Evolutionary conservation across 768 basidiomycete genomes (phyloP).

Genomic region (Boletus fagicola): DNA sequence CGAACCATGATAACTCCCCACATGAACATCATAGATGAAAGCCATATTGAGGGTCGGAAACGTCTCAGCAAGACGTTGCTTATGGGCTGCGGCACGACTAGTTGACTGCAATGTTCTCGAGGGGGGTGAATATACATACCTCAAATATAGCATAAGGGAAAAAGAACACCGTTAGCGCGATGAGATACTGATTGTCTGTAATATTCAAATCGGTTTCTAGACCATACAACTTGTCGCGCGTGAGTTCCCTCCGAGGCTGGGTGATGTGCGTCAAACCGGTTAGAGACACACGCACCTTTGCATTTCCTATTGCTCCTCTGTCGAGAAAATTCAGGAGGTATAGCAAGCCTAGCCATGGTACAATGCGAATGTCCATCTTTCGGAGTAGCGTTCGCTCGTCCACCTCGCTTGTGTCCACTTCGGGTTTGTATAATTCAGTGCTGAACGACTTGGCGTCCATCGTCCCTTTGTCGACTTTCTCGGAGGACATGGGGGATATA

Average conservation of each 20-base stretch:
- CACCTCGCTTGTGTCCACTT: slow-evolving; percentile 51
- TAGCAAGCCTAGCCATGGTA: slow-evolving; percentile 74
- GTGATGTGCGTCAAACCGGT: neutral
- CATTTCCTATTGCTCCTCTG: slow-evolving; percentile 65
- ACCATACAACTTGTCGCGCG: slow-evolving; percentile 50
- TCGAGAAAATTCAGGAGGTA: slow-evolving; percentile 76
- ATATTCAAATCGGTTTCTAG: slow-evolving; percentile 57
- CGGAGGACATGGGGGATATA: slow-evolving; percentile 3
- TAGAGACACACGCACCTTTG: slow-evolving; percentile 47
- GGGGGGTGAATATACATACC: slow-evolving; percentile 35
- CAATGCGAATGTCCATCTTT: slow-evolving; percentile 62
- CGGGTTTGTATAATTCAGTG: slow-evolving; percentile 42
- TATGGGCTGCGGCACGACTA: slow-evolving; percentile 42
- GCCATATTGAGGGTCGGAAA: slow-evolving; percentile 66
- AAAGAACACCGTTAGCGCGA: slow-evolving; percentile 74
- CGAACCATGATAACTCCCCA: slow-evolving; percentile 45
- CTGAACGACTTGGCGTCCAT: neutral
- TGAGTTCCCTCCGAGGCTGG: neutral
- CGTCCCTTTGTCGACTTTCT: neutral
- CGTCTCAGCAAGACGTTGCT: slow-evolving; percentile 61
- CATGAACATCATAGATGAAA: slow-evolving; percentile 41
- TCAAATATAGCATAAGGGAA: slow-evolving; percentile 71
- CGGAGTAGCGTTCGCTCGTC: slow-evolving; percentile 55
- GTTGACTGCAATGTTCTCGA: neutral
- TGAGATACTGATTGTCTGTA: slow-evolving; percentile 61